phyloP scores from a whole-genome alignment of 257 asterid species.

The Cruciata laevipes region DNA sequence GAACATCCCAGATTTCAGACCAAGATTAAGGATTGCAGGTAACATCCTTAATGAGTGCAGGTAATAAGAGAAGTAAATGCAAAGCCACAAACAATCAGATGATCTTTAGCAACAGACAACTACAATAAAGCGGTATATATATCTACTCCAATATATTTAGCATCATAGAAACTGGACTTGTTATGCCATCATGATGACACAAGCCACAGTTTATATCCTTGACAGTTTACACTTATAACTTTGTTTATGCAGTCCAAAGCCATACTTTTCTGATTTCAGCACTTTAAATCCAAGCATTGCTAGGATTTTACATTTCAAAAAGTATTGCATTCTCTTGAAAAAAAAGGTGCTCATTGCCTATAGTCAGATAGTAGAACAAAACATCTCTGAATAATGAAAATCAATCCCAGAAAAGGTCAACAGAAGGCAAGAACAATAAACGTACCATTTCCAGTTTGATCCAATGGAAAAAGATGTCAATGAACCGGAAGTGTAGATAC shows the following conservation, averaged over 20 bases:
- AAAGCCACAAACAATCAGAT: too few relatives aligned
- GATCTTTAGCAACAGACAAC: too few relatives aligned
- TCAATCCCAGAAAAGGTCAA: not conserved
- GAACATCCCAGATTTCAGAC: too few relatives aligned
- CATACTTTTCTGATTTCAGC: not conserved
- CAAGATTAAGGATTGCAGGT: too few relatives aligned
- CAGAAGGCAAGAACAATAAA: conserved; percentile 6
- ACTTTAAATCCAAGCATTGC: too few relatives aligned
- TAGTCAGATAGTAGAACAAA: too few relatives aligned
- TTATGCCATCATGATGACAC: not conserved
- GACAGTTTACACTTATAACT: not conserved
- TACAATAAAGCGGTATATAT: not conserved
- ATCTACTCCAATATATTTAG: not conserved
- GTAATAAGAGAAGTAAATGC: too few relatives aligned
- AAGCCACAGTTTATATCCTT: not conserved
- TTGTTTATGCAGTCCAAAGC: not conserved
- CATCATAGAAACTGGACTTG: not conserved
- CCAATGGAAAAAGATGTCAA: conserved; percentile 25
- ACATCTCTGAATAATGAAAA: not conserved
- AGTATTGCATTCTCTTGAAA: too few relatives aligned
- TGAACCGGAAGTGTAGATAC: conserved; percentile 1
- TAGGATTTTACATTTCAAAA: too few relatives aligned
- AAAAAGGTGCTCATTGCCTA: too few relatives aligned
- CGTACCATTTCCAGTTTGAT: conserved; percentile 78
- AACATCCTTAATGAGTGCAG: too few relatives aligned